A percentile compares a stretch with the other conserved stretches of the same genome.
Evolutionary conservation across 352 stramenopile species (phyloP).

Genomic region (Elongisporangium undulatum): DNA sequence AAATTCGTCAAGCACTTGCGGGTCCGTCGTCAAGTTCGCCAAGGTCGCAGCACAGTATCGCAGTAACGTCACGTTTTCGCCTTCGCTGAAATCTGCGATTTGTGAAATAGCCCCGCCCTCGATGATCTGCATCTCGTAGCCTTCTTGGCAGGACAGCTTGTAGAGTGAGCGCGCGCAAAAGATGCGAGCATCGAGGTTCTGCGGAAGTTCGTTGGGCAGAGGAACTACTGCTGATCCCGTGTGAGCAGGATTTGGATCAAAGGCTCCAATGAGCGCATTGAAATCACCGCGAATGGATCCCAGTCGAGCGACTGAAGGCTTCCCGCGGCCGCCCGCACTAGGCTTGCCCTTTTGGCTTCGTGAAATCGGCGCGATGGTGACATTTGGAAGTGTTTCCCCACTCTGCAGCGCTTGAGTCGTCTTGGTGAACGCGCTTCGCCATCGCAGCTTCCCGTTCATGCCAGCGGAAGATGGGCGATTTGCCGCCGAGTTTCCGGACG

Average conservation of each 20-base stretch:
- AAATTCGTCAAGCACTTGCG: conserved; percentile 38
- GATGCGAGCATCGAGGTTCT: conserved; percentile 54
- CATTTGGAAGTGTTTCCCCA: background rate
- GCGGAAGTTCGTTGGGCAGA: conserved; percentile 1
- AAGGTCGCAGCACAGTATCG: conserved; percentile 60
- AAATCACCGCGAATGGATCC: conserved; percentile 35
- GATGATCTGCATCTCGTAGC: conserved; percentile 57
- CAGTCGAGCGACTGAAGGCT: conserved; percentile 18
- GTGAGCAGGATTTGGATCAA: conserved; percentile 11
- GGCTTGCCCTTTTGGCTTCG: background rate
- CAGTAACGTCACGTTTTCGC: conserved; percentile 48
- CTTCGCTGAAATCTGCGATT: conserved; percentile 67
- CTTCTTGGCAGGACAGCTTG: conserved; percentile 67
- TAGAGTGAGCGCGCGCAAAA: conserved; percentile 75
- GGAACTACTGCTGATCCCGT: background rate
- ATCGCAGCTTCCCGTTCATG: background rate
- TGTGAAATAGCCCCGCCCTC: conserved; percentile 54
- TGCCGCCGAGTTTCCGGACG: background rate
- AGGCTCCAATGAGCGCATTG: conserved; percentile 13
- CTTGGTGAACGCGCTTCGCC: background rate
- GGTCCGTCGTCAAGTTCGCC: conserved; percentile 55
- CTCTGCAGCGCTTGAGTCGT: background rate
- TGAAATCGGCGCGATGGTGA: background rate
- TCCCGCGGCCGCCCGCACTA: background rate
- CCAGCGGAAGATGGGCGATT: background rate